phyloP scores from a whole-genome alignment of 257 asterid genomes.

The Primulina huaijiensis region DNA sequence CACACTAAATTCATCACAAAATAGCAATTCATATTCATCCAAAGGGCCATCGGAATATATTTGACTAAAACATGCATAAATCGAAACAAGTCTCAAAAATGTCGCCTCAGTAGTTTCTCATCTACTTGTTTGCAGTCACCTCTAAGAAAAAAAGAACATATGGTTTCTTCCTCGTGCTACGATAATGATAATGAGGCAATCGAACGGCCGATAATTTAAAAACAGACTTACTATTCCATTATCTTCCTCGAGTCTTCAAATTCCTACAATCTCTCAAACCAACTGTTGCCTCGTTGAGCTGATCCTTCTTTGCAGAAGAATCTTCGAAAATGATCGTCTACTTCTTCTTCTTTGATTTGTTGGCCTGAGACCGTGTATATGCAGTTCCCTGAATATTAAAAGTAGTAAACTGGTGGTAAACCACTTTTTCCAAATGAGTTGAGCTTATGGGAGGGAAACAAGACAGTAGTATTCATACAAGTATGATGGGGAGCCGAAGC shows the following conservation, averaged over 20 bases:
- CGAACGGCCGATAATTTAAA: slow-evolving; percentile 25
- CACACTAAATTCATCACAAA: not conserved
- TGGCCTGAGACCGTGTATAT: slow-evolving; percentile 48
- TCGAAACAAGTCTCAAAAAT: slow-evolving; percentile 38
- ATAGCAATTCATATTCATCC: not conserved
- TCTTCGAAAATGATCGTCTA: slow-evolving; percentile 34
- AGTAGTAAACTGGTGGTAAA: not conserved
- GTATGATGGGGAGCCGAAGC: no score
- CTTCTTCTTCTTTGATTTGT: slow-evolving; percentile 91
- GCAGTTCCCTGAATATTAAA: slow-evolving; percentile 73
- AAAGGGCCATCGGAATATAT: slow-evolving; percentile 3
- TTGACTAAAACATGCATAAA: slow-evolving; percentile 10
- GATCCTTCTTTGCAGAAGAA: slow-evolving; percentile 29
- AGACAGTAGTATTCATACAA: no score
- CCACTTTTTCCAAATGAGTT: not conserved
- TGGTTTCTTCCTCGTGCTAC: slow-evolving; percentile 47
- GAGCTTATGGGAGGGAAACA: not conserved
- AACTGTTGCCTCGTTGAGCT: slow-evolving; percentile 23
- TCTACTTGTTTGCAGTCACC: slow-evolving; percentile 26
- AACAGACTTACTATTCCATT: slow-evolving; percentile 23
- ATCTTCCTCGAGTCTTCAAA: slow-evolving; percentile 20
- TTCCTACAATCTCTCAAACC: slow-evolving; percentile 30
- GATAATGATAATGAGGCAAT: slow-evolving; percentile 45
- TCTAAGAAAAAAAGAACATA: slow-evolving; percentile 22
- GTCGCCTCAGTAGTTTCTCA: slow-evolving; percentile 29